Percentiles rank a stretch among this genome's conserved stretches.
Evolutionary conservation across 805 yeast species (phyloP).

Genomic region (Metschnikowia koreensis): DNA sequence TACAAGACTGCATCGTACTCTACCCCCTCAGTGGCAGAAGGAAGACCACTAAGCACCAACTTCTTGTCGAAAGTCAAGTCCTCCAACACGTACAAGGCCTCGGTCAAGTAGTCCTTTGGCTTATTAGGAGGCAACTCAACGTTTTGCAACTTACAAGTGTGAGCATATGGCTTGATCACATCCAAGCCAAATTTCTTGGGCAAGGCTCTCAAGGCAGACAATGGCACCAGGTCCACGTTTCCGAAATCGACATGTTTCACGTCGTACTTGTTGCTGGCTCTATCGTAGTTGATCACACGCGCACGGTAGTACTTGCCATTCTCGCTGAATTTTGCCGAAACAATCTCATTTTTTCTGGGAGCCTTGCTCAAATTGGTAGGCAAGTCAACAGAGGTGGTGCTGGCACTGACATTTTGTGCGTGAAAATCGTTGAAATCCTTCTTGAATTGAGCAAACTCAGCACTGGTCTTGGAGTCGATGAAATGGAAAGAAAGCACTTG

Average conservation of each 20-base stretch:
- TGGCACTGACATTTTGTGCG: constrained; percentile 35
- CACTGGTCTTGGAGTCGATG: constrained; percentile 36
- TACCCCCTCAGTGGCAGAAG: constrained; percentile 36
- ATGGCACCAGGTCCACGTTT: constrained; percentile 44
- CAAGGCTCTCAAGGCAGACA: constrained; percentile 47
- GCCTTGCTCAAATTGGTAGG: constrained; percentile 38
- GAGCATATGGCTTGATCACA: constrained; percentile 52
- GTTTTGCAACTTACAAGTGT: constrained; percentile 50
- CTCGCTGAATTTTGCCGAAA: constrained; percentile 52
- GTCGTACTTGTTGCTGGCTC: constrained; percentile 39
- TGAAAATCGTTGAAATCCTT: constrained; percentile 47
- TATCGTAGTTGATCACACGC: constrained; percentile 47
- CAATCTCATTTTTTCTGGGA: constrained; percentile 56
- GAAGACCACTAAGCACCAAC: constrained; percentile 53
- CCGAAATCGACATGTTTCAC: constrained; percentile 67
- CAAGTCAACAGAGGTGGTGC: constrained; percentile 35
- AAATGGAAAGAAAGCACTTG: constrained; percentile 44
- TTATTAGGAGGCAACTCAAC: constrained; percentile 56
- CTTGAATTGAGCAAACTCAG: constrained; percentile 44
- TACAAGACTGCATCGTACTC: constrained; percentile 54
- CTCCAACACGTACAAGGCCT: constrained; percentile 53
- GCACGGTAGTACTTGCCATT: constrained; percentile 62
- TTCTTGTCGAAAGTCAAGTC: constrained; percentile 51
- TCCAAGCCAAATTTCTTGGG: constrained; percentile 48
- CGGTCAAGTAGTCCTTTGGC: constrained; percentile 53